Conservation (phyloP, 371 early-diverging fungal species). For the Mortierella sp. region DNA sequence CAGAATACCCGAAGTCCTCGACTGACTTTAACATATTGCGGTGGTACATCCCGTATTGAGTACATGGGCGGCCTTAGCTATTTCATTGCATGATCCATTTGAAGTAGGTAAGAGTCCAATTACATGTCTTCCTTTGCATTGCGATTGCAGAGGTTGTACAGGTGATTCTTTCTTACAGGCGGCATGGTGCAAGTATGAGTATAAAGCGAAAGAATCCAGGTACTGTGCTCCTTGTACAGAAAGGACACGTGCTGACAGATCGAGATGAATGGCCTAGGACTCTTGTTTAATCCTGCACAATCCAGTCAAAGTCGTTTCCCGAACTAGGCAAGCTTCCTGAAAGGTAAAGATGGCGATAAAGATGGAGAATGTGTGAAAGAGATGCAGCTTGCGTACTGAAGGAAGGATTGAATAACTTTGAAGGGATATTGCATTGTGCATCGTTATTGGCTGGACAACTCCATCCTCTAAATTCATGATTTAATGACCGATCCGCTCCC, state of each 20-base stretch:
- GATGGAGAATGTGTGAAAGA: neutral
- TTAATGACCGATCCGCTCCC: too few relatives aligned
- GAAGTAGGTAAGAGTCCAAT: neutral
- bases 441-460: neutral
- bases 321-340: neutral
- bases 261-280: too few relatives aligned
- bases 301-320: too few relatives aligned
- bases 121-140: neutral
- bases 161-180: conserved; percentile 12
- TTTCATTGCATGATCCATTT: neutral
- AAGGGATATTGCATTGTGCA: neutral
- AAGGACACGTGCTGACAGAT: too few relatives aligned
- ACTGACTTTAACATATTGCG: conserved; percentile 34
- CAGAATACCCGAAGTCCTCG: conserved; percentile 38
- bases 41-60: conserved; percentile 30
- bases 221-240: too few relatives aligned
- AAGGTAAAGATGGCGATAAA: neutral
- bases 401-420: too few relatives aligned
- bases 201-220: neutral
- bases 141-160: neutral
- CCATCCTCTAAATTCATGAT: neutral
- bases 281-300: too few relatives aligned
- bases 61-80: conserved; percentile 44
- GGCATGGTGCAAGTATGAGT: conserved; percentile 7
- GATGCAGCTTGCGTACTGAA: neutral